A percentile compares a stretch with the other conserved stretches of the same genome.
Evolutionary conservation across 768 basidiomycete species (phyloP).

Genomic region (Trametopsis cervina): DNA sequence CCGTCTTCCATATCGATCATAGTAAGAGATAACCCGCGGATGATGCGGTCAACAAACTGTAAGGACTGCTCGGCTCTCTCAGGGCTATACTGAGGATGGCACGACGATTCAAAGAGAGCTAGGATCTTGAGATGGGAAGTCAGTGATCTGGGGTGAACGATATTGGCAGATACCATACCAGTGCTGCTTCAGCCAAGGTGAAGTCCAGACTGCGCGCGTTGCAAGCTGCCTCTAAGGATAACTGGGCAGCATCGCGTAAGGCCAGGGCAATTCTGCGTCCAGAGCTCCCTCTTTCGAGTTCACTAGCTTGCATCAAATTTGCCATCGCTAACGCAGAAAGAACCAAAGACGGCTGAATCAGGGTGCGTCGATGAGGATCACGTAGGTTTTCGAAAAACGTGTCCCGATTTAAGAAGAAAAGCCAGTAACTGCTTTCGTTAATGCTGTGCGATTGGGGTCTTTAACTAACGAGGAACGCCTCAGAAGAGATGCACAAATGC

Average conservation of each 20-base stretch:
- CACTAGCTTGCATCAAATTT: constrained; percentile 66
- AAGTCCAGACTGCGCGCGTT: constrained; percentile 48
- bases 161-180: constrained; percentile 36
- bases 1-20: constrained; percentile 50
- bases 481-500: constrained; percentile 17
- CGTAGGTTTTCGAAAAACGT: constrained; percentile 47
- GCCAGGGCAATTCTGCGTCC: constrained; percentile 55
- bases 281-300: constrained; percentile 43
- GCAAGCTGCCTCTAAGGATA: constrained; percentile 45
- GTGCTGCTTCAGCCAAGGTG: constrained; percentile 64
- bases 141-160: neutral
- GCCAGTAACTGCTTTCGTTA: constrained; percentile 53
- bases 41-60: constrained; percentile 54
- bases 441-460: constrained; percentile 45
- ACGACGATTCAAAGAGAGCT: constrained; percentile 70
- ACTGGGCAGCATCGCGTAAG: constrained; percentile 51
- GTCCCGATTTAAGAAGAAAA: constrained; percentile 60
- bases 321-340: constrained; percentile 64
- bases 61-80: constrained; percentile 49
- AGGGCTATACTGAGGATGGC: constrained; percentile 58
- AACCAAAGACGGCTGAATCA: constrained; percentile 67
- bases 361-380: constrained; percentile 42
- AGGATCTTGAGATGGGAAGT: constrained; percentile 43
- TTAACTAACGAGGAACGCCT: constrained; percentile 4
- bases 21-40: constrained; percentile 48